Percentiles rank a stretch among this genome's conserved stretches.
These are phyloP conservation scores for Cyberlindnera mycetangii DNA, from an alignment of 805 yeast species.

Conservation along the genomic window DNA sequence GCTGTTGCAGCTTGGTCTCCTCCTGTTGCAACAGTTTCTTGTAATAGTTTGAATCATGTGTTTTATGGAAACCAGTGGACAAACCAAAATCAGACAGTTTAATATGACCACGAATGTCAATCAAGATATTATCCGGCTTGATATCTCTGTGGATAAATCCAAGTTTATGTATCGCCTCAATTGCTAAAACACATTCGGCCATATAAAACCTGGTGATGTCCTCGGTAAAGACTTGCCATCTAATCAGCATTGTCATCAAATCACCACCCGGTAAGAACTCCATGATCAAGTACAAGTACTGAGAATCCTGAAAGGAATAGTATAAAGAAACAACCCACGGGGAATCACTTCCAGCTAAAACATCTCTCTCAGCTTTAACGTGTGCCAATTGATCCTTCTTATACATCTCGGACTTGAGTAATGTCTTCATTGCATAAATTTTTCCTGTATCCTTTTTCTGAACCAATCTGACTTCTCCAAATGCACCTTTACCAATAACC, in stretches of 20 bases:
- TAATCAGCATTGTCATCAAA: conserved; percentile 87
- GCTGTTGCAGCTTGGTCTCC: conserved; percentile 41
- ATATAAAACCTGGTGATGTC: conserved; percentile 95
- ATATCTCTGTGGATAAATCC: conserved; percentile 98
- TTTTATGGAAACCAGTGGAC: conserved; percentile 93
- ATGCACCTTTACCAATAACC: conserved; percentile 99
- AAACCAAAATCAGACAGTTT: conserved; percentile 94
- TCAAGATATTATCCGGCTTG: conserved; percentile 92
- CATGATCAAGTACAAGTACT: conserved; percentile 92
- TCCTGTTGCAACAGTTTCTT: conserved; percentile 65
- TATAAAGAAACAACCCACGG: conserved; percentile 94
- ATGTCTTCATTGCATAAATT: conserved; percentile 89
- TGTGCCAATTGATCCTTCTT: conserved; percentile 94
- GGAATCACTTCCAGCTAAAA: conserved; percentile 87
- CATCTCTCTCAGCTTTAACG: conserved; percentile 94
- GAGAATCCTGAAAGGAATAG: conserved; percentile 93
- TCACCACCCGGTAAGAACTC: conserved; percentile 99
- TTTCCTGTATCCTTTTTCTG: conserved; percentile 92
- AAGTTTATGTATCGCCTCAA: conserved; percentile 88
- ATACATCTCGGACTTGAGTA: conserved; percentile 79
- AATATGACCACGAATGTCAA: conserved; percentile 84
- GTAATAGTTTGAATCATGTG: conserved; percentile 91
- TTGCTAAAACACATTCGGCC: conserved; percentile 94
- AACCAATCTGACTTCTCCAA: conserved; percentile 95
- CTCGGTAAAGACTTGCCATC: conserved; percentile 89